phyloP scores from a whole-genome alignment of 2,329 filamentous ascomycete genomes.

The Xylaria sp. region DNA sequence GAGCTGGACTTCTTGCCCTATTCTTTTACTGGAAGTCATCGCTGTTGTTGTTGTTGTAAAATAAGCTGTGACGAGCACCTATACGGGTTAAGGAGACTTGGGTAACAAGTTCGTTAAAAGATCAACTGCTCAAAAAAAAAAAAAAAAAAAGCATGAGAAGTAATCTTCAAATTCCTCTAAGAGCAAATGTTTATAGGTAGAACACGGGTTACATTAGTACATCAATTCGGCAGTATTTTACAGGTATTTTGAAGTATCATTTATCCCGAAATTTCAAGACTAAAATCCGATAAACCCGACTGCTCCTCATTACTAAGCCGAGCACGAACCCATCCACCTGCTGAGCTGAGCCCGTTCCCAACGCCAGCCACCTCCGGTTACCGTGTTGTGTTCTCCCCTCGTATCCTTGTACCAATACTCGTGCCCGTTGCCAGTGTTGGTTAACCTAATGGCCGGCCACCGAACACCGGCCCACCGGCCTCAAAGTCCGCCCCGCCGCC shows the following conservation, averaged over 20 bases:
- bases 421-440: background rate
- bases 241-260: background rate
- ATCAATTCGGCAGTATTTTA: background rate
- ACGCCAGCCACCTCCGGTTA: background rate
- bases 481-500: slow-evolving; percentile 34
- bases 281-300: slow-evolving; percentile 15
- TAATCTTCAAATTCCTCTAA: too few relatives aligned
- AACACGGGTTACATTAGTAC: background rate
- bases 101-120: too few relatives aligned
- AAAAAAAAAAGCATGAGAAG: too few relatives aligned
- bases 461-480: background rate
- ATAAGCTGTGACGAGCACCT: too few relatives aligned
- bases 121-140: too few relatives aligned
- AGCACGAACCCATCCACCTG: background rate
- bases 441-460: background rate
- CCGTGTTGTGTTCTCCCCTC: background rate
- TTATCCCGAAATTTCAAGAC: background rate
- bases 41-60: too few relatives aligned
- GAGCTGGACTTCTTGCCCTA: too few relatives aligned
- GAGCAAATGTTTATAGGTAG: background rate
- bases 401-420: background rate
- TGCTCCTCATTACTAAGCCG: background rate
- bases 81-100: too few relatives aligned
- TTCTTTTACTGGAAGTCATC: too few relatives aligned
- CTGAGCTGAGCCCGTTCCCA: background rate